Evolutionary conservation across 139 green algal species (phyloP), one percentile per base, ranked within the genome.

Genomic region (Coelastrella sp.): DNA sequence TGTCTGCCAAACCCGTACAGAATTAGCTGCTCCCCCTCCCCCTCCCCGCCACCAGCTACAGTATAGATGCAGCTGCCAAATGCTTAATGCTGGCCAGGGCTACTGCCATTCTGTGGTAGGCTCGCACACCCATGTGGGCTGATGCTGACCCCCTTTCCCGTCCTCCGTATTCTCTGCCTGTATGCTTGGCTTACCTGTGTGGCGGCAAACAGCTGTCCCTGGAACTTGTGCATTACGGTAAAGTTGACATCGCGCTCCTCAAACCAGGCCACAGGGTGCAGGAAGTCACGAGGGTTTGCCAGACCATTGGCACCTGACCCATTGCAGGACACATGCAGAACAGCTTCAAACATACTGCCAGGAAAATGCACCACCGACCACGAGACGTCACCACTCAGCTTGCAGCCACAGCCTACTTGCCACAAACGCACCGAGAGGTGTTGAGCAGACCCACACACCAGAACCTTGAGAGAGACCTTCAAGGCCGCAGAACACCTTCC

Each of bases 201-300:
- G 7, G 91, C 92, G 59, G 74, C 90, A 90, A 99, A 99, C 59
- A 99, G 94, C 91, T 96, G 90, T 6, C 97, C 97, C 81, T 98
- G 94, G 84, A 98, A 95, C 94, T 99, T 99, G 92, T 98, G 96
- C 8, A 98, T 89, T 0, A 98, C 95, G 0, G 82, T 94, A 90
- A 93, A 98, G 20, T 63, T 19, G 75, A 87, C 88, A 20, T 89
- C 66, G 1, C 91, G 75, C 74, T 98, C 95, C 91, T 99, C 97
- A 91, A 95, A 99, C 91, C 92, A 96, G 5, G 97, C 97, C 4
- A 95, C 94, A 9, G 97, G 97, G 14, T 94, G 93, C 87, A 94
- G 87, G 85, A 99, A 99, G 92, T 99, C 96, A 6, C 97, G 93
- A 0, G 97, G 93, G 88, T 95, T 96, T 24, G 97, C 97, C 74